phyloP scores from a whole-genome alignment of 139 green algal genomes.

The Chlamydomonas asymmetrica region DNA sequence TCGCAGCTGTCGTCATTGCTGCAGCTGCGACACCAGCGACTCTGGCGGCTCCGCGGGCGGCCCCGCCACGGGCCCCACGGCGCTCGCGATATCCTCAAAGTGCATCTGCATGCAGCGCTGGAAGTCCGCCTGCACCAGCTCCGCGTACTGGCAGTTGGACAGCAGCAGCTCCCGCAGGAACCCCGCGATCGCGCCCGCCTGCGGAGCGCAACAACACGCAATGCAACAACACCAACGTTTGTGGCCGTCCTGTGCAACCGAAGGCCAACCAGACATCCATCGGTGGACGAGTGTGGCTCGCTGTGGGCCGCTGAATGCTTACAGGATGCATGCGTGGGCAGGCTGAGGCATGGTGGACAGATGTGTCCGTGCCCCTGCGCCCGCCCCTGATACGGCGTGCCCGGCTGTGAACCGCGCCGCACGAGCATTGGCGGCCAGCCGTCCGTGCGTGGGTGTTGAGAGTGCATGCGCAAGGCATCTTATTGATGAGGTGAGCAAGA shows the following conservation, averaged over 20 bases:
- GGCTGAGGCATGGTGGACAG: too few relatives aligned
- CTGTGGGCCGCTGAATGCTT: not conserved
- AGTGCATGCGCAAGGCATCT: not conserved
- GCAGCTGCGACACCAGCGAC: conserved; percentile 6
- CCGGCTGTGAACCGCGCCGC: too few relatives aligned
- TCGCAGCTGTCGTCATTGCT: not conserved
- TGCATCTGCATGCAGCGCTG: conserved; percentile 54
- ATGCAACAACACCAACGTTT: too few relatives aligned
- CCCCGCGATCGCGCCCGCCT: conserved; percentile 52
- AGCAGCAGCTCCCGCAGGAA: conserved; percentile 64
- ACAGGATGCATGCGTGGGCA: not conserved
- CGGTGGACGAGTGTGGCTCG: too few relatives aligned
- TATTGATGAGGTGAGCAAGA: too few relatives aligned
- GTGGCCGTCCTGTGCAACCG: not conserved
- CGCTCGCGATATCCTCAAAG: conserved; percentile 44
- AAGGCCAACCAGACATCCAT: too few relatives aligned
- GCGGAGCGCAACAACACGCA: not conserved
- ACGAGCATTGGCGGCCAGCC: too few relatives aligned
- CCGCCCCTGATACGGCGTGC: too few relatives aligned
- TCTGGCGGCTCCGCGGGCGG: conserved; percentile 11
- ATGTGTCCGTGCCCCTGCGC: too few relatives aligned
- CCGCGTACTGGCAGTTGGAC: conserved; percentile 25
- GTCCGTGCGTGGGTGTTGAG: too few relatives aligned
- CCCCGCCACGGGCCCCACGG: conserved; percentile 28
- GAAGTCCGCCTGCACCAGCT: conserved; percentile 57